Conservation (phyloP, 148 eudicot genomes). For the Nyssa sinensis region DNA sequence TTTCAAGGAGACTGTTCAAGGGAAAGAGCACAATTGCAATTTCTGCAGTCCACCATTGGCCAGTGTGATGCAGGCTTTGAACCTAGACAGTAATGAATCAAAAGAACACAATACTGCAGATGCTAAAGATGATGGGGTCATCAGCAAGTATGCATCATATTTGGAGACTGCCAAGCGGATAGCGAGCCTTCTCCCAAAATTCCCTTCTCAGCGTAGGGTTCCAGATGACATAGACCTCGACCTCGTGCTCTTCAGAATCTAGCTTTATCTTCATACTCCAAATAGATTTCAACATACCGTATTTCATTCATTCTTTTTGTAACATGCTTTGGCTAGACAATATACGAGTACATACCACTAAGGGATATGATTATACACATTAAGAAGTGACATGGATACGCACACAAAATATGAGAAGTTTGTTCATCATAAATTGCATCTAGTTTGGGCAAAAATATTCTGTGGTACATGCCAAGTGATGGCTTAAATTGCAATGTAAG, state of each 20-base stretch:
- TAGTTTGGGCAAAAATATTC: no score
- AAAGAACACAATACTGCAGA: not conserved
- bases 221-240: slow-evolving; percentile 32
- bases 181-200: slow-evolving; percentile 40
- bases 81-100: not conserved
- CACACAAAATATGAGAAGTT: no score
- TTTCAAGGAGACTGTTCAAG: slow-evolving; percentile 17
- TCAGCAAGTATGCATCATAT: slow-evolving; percentile 26
- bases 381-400: no score
- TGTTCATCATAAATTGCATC: no score
- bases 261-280: not conserved
- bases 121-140: not conserved
- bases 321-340: no score
- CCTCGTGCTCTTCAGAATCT: slow-evolving; percentile 34
- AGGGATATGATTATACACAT: no score
- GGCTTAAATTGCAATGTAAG: no score
- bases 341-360: no score
- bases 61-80: slow-evolving; percentile 13
- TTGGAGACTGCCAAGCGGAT: slow-evolving; percentile 39
- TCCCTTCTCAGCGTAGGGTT: slow-evolving; percentile 27
- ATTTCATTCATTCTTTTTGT: not conserved
- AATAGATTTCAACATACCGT: not conserved
- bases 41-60: slow-evolving; percentile 8
- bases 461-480: no score
- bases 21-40: slow-evolving; percentile 1